These are phyloP conservation scores for Fomitopsis pulvina DNA, from an alignment of 768 basidiomycete species.

Conservation along the genomic window DNA sequence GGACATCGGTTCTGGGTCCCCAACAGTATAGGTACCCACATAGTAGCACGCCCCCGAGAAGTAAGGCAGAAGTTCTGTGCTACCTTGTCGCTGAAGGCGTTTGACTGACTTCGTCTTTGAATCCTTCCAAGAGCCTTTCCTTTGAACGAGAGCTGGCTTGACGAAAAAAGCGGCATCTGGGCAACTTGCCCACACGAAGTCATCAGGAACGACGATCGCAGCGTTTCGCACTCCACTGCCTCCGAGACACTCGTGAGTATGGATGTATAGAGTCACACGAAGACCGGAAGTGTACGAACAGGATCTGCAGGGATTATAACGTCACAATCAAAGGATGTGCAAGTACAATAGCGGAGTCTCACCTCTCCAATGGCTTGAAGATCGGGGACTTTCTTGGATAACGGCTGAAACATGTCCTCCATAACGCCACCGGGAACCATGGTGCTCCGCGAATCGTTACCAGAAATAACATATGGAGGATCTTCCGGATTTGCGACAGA, in stretches of 20 bases:
- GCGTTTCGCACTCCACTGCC: not conserved
- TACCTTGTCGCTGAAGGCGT: not conserved
- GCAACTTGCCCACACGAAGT: conserved; percentile 2
- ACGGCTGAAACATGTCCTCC: conserved; percentile 1
- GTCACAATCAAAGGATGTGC: not conserved
- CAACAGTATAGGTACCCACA: conserved; percentile 1
- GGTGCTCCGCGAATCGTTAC: not conserved
- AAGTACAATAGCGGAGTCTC: not conserved
- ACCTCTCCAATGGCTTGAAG: not conserved
- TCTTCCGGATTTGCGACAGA: no score
- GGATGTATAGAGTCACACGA: no score
- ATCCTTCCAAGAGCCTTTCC: not conserved
- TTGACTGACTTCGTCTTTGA: not conserved
- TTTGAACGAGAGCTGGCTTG: not conserved
- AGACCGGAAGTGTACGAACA: not conserved
- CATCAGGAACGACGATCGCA: not conserved
- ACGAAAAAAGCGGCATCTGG: not conserved
- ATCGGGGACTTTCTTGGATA: not conserved
- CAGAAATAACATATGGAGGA: no score
- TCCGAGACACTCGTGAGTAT: no score
- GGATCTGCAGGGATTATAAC: not conserved
- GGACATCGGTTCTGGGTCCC: not conserved
- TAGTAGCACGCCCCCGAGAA: conserved; percentile 5
- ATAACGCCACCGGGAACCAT: not conserved
- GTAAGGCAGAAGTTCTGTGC: not conserved